Base-by-base conservation (phyloP, 352 stramenopile species). In the Globisporangium ultimum region DNA sequence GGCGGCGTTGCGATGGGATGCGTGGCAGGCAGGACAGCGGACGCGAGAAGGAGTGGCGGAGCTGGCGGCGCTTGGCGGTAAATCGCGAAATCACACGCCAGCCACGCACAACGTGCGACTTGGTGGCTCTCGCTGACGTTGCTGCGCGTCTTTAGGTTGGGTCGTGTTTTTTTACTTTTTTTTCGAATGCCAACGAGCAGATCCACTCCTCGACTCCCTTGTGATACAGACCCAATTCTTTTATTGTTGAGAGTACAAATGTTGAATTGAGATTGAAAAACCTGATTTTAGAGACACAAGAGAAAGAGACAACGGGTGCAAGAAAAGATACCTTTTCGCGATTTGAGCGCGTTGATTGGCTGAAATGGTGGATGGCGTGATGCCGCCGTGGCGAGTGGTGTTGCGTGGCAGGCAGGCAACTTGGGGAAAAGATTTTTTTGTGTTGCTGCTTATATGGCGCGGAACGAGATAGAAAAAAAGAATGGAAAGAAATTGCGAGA, bases 401-500 rank as follows among this genome's bases (percentile, higher is more conserved):
- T 58, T 41, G 17, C 40, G 54, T n/a, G 47, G n/a, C 28, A 58
- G 24, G n/a, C 52, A 32, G 24, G 36, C 22, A 21, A 32, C 38
- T 11, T 14, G 17, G 14, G 20, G 41, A 64, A 60, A 55, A 51
- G 56, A 61, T 53, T 47, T 52, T 43, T 62, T n/a, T n/a, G n/a
- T n/a, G n/a, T n/a, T n/a, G n/a, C n/a, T n/a, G n/a, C n/a, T n/a
- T n/a, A n/a, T n/a, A 50, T 51, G 58, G 53, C 55, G 59, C 53
- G 57, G 57, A 21, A 38, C 47, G 49, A 34, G 21, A 43, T 32
- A 5, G 24, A 32, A 60, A 49, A 54, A 49, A 70, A 67, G 56
- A 64, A 66, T 69, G 58, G 61, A 68, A 68, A 53, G 57, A 72
- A 72, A 53, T 20, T 38, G 21, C 24, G 49, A 28, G 42, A 52